phyloP scores from a whole-genome alignment of 441 rosid genomes.

The Lepidium campestre region DNA sequence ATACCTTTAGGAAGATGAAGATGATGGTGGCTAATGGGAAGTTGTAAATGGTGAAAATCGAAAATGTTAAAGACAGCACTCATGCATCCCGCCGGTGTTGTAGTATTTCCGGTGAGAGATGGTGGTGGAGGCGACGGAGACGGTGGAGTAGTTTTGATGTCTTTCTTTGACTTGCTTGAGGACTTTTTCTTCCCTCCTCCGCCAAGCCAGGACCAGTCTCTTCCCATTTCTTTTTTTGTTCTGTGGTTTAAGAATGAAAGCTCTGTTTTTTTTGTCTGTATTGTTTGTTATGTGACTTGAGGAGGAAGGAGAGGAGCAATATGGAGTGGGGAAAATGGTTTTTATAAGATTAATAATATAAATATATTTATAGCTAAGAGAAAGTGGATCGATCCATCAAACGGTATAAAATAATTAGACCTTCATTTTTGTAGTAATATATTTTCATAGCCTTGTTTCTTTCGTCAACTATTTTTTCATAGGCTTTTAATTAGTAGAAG shows the following conservation, averaged over 20 bases:
- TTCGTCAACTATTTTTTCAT: slow-evolving; percentile 12
- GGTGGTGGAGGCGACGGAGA: neutral
- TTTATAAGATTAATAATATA: neutral
- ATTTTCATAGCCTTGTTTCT: neutral
- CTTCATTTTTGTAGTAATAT: neutral
- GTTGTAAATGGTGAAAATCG: slow-evolving; percentile 59
- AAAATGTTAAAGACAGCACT: slow-evolving; percentile 69
- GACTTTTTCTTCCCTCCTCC: slow-evolving; percentile 23
- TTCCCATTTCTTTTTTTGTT: slow-evolving; percentile 18
- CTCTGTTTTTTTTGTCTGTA: neutral
- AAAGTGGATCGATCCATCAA: slow-evolving; percentile 27
- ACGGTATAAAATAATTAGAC: slow-evolving; percentile 6
- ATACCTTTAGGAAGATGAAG: slow-evolving; percentile 50
- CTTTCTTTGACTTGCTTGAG: slow-evolving; percentile 24
- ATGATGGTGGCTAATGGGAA: slow-evolving; percentile 36
- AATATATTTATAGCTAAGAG: neutral
- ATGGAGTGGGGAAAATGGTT: slow-evolving; percentile 9
- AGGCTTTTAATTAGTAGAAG: slow-evolving; percentile 10
- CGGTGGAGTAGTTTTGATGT: neutral
- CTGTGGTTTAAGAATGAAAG: neutral
- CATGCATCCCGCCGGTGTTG: slow-evolving; percentile 61
- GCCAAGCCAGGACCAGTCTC: slow-evolving; percentile 32
- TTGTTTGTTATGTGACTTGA: slow-evolving; percentile 20
- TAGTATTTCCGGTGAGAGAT: neutral
- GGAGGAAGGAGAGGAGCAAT: slow-evolving; percentile 15